A percentile compares a stretch with the other conserved stretches of the same genome.
These are phyloP conservation scores for Xylariaceae sp. DNA, from an alignment of 2,329 filamentous ascomycete species.

Conservation along the genomic window DNA sequence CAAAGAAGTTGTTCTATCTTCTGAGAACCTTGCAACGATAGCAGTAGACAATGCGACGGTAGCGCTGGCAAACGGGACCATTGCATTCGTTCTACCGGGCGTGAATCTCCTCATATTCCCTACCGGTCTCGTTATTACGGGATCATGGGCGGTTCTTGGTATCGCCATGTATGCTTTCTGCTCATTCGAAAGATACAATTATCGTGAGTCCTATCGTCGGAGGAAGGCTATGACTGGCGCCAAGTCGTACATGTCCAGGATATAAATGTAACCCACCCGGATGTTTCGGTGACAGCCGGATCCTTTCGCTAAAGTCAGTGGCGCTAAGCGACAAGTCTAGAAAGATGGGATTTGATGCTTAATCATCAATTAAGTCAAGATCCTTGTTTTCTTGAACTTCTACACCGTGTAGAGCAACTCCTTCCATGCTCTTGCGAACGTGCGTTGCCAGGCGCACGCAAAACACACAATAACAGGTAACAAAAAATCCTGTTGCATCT, in stretches of 20 bases:
- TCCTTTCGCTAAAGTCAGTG: no score
- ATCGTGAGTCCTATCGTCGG: conserved; percentile 59
- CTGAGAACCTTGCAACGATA: conserved; percentile 44
- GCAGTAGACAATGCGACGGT: conserved; percentile 46
- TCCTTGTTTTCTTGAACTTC: no score
- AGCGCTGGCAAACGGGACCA: conserved; percentile 46
- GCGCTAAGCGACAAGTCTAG: no score
- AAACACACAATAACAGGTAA: no score
- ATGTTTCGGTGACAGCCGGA: no score
- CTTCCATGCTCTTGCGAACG: no score
- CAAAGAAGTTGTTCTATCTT: conserved; percentile 49
- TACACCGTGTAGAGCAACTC: no score
- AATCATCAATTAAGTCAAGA: no score
- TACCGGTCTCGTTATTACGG: conserved; percentile 63
- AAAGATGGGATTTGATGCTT: no score
- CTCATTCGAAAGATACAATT: conserved; percentile 62
- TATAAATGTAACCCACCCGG: no score
- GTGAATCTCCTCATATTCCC: conserved; percentile 66
- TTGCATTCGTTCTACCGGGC: conserved; percentile 67
- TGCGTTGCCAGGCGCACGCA: no score
- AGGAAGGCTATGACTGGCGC: conserved; percentile 43
- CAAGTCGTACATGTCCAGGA: conserved; percentile 21
- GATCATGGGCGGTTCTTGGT: conserved; percentile 58
- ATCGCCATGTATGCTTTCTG: conserved; percentile 57
- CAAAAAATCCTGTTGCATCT: no score